These are phyloP conservation scores for Globisporangium radiosum DNA, from an alignment of 352 stramenopile species.

Conservation along the genomic window DNA sequence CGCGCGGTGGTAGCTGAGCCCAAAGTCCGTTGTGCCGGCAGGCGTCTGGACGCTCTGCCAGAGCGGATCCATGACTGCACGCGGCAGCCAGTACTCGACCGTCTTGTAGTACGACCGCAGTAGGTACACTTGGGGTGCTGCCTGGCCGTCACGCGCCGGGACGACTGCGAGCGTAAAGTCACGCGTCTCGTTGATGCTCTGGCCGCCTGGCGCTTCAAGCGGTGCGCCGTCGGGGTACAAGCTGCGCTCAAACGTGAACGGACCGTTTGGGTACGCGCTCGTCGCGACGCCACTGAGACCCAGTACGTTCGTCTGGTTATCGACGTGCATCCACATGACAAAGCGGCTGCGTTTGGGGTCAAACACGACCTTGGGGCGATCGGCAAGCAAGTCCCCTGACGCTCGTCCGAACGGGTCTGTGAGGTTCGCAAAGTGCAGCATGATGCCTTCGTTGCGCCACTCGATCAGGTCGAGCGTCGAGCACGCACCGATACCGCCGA, in stretches of 20 bases:
- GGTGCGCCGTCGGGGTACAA: conserved; percentile 90
- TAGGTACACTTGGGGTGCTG: conserved; percentile 62
- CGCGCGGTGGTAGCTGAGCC: conserved; percentile 94
- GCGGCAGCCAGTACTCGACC: conserved; percentile 92
- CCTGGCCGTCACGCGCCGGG: conserved; percentile 16
- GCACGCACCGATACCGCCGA: conserved; percentile 88
- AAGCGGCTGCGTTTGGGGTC: conserved; percentile 83
- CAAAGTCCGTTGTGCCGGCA: conserved; percentile 79
- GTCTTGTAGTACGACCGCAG: conserved; percentile 94
- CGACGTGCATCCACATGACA: conserved; percentile 97
- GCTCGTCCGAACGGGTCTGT: conserved; percentile 78
- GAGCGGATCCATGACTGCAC: conserved; percentile 94
- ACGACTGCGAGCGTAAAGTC: conserved; percentile 88
- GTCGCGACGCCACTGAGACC: conserved; percentile 88
- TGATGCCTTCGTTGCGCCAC: conserved; percentile 93
- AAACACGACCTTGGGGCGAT: conserved; percentile 91
- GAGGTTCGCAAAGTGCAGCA: conserved; percentile 93
- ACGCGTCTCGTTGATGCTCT: conserved; percentile 90
- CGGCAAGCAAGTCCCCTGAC: conserved; percentile 36
- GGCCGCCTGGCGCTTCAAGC: conserved; percentile 57
- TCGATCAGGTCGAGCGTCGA: conserved; percentile 89
- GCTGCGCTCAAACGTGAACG: conserved; percentile 86
- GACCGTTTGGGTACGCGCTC: conserved; percentile 86
- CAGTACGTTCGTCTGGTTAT: conserved; percentile 82
- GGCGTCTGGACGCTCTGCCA: conserved; percentile 93